Evolutionary conservation across 345 rosid species (phyloP).

Genomic region (Dovyalis caffra): DNA sequence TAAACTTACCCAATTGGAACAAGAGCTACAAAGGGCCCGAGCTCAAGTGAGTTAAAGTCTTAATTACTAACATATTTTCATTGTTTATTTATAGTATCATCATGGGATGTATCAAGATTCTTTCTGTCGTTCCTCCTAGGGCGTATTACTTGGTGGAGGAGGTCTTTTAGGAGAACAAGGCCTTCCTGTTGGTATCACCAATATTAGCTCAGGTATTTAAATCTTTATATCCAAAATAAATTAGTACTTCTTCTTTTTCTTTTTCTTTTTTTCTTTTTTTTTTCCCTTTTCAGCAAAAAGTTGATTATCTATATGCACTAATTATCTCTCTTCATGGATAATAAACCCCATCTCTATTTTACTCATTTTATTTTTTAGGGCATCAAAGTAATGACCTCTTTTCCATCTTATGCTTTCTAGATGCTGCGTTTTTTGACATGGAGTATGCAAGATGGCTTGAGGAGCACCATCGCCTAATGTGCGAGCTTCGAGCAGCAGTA

Average conservation of each 20-base stretch:
- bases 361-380: neutral
- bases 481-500: constrained; percentile 87
- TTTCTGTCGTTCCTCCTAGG: constrained; percentile 38
- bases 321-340: neutral
- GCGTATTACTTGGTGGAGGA: constrained; percentile 67
- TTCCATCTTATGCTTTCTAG: constrained; percentile 19
- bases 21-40: constrained; percentile 90
- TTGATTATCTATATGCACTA: neutral
- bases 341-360: neutral
- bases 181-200: constrained; percentile 50
- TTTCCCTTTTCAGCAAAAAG: no score
- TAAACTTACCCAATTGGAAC: constrained; percentile 87
- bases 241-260: no score
- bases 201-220: constrained; percentile 58
- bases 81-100: neutral
- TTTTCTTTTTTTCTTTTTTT: neutral
- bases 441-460: constrained; percentile 90
- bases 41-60: constrained; percentile 51
- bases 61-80: no score
- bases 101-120: neutral
- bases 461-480: constrained; percentile 75
- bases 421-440: constrained; percentile 79
- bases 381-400: neutral
- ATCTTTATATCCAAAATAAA: neutral
- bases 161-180: constrained; percentile 69